Conservation (phyloP, 2,329 filamentous ascomycete species). For the Gaeumannomyces tritici region DNA sequence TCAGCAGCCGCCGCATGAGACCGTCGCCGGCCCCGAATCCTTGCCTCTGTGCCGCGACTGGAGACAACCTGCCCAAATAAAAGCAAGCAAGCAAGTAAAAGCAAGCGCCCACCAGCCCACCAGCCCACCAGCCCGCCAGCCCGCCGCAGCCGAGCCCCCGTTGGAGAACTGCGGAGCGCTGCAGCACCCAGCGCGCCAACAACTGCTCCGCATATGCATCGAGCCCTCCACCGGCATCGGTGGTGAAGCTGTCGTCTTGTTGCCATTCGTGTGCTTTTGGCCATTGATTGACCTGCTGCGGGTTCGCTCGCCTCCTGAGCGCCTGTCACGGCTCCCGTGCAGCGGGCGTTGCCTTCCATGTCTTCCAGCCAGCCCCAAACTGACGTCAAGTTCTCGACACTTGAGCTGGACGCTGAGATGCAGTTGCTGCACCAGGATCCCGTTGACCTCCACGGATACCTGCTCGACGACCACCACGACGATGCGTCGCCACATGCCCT, state of each 20-base stretch:
- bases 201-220: not conserved
- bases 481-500: slow-evolving; percentile 20
- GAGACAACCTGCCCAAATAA: not conserved
- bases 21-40: not conserved
- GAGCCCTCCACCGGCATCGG: not conserved
- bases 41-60: not conserved
- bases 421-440: slow-evolving; percentile 20
- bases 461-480: slow-evolving; percentile 23
- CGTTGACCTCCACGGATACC: slow-evolving; percentile 24
- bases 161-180: not conserved
- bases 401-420: slow-evolving; percentile 22
- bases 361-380: slow-evolving; percentile 23
- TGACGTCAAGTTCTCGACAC: slow-evolving; percentile 21
- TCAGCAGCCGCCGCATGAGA: not conserved
- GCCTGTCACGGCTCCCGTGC: not conserved
- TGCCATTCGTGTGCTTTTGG: not conserved
- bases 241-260: not conserved
- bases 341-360: slow-evolving; percentile 21
- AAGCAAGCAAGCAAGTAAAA: no score
- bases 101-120: not conserved
- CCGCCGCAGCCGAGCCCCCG: no score
- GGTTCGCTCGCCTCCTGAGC: not conserved
- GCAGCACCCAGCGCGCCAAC: not conserved
- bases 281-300: not conserved
- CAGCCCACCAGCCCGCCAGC: no score